Conservation (phyloP, 2,329 filamentous ascomycete genomes). For the Colletotrichum abscissum region DNA sequence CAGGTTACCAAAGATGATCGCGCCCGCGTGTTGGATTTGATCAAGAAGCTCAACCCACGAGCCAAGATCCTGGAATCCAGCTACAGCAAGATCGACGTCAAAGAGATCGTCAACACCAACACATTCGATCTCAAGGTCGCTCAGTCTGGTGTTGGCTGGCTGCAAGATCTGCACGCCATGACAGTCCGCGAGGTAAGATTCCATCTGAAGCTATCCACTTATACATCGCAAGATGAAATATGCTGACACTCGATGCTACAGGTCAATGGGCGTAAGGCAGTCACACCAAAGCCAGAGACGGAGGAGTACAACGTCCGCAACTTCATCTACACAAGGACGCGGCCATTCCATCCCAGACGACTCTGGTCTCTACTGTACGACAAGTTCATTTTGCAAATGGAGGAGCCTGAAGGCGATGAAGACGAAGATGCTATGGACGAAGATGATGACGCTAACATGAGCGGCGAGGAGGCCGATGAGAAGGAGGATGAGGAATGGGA, state of each 20-base stretch:
- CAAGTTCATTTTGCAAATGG: constrained; percentile 63
- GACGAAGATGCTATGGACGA: constrained; percentile 27
- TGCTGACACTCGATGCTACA: constrained; percentile 18
- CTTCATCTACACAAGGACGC: constrained; percentile 73
- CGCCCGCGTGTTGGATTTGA: constrained; percentile 60
- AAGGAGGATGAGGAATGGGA: constrained; percentile 37
- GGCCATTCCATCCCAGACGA: constrained; percentile 63
- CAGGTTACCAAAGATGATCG: constrained; percentile 52
- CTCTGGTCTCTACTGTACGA: constrained; percentile 58
- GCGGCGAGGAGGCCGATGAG: constrained; percentile 40
- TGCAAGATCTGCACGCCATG: constrained; percentile 77
- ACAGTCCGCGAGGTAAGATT: constrained; percentile 65
- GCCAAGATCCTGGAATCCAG: constrained; percentile 72
- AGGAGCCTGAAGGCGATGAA: constrained; percentile 49
- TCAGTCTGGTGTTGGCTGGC: constrained; percentile 74
- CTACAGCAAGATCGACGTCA: constrained; percentile 70
- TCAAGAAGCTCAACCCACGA: constrained; percentile 73
- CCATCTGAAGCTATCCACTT: no score
- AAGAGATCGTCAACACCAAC: constrained; percentile 73
- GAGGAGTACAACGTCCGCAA: constrained; percentile 79
- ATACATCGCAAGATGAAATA: constrained; percentile 39
- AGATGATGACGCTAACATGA: constrained; percentile 45
- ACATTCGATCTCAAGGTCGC: constrained; percentile 74
- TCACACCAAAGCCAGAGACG: constrained; percentile 77
- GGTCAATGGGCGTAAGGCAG: constrained; percentile 60